A percentile compares a stretch with the other conserved stretches of the same genome.
Conservation (phyloP, 2,329 filamentous ascomycete genomes). For the Cyphellophora europaea region DNA sequence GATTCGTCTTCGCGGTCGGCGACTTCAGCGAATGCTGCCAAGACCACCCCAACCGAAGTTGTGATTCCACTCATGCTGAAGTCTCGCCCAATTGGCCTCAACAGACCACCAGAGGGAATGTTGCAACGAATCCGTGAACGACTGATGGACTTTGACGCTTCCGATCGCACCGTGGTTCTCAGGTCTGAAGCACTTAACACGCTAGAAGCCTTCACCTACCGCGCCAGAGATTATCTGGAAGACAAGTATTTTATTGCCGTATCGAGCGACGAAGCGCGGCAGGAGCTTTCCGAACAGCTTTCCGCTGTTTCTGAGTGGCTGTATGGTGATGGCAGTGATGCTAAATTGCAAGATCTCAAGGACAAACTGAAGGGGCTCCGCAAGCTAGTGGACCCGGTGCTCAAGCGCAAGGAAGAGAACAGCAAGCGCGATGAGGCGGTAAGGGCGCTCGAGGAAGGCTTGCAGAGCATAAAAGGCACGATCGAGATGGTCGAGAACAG, state of each 20-base stretch:
- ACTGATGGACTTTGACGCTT: conserved; percentile 74
- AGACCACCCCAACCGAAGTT: conserved; percentile 40
- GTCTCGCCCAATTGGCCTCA: conserved; percentile 35
- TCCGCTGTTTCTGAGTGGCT: conserved; percentile 77
- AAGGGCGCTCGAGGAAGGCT: conserved; percentile 55
- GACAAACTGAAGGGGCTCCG: conserved; percentile 68
- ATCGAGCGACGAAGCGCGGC: conserved; percentile 60
- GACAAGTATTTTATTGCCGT: conserved; percentile 63
- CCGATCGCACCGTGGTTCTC: conserved; percentile 65
- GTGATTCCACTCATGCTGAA: conserved; percentile 42
- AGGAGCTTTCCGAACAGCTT: conserved; percentile 57
- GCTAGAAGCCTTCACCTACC: conserved; percentile 90
- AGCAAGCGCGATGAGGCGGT: conserved; percentile 62
- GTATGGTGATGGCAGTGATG: conserved; percentile 72
- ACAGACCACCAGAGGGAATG: conserved; percentile 24
- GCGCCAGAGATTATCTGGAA: conserved; percentile 70
- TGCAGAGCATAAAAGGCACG: conserved; percentile 64
- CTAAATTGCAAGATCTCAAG: conserved; percentile 64
- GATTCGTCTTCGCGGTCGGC: conserved; percentile 38
- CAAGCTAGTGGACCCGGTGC: conserved; percentile 66
- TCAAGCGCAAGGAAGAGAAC: conserved; percentile 65
- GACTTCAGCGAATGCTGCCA: conserved; percentile 30
- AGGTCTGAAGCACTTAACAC: conserved; percentile 85
- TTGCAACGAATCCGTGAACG: conserved; percentile 54
- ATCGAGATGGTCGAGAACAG: conserved; percentile 60